Evolutionary conservation across 352 stramenopile genomes (phyloP).

Genomic region (Peronospora belbahrii): DNA sequence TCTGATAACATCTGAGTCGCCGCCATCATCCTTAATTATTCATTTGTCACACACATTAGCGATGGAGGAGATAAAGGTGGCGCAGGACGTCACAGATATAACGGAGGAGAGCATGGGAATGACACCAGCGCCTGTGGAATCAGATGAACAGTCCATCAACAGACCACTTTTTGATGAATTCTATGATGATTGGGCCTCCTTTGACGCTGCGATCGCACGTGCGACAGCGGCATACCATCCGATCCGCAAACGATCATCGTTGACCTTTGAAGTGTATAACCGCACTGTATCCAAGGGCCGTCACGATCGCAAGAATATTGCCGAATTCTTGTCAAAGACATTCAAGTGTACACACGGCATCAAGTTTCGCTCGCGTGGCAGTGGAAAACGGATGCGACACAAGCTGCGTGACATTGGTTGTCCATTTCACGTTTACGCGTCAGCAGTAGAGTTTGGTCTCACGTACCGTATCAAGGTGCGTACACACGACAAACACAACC

Average conservation of each 20-base stretch:
- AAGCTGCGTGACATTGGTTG: constrained; percentile 68
- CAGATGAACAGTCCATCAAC: not conserved
- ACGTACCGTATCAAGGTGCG: constrained; percentile 73
- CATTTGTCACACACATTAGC: not conserved
- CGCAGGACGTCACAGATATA: not conserved
- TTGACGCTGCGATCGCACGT: constrained; percentile 50
- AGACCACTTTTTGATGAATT: constrained; percentile 58
- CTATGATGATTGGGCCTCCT: constrained; percentile 68
- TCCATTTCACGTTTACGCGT: constrained; percentile 75
- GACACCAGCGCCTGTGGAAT: not conserved
- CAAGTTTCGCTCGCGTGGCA: constrained; percentile 69
- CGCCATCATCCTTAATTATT: not conserved
- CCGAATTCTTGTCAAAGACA: constrained; percentile 74
- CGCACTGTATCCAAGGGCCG: constrained; percentile 78
- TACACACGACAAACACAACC: constrained; percentile 68
- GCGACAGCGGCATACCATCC: constrained; percentile 62
- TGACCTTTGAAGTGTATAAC: constrained; percentile 84
- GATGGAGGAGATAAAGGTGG: constrained; percentile 20
- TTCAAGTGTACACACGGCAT: constrained; percentile 83
- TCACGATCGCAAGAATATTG: constrained; percentile 64
- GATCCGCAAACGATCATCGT: constrained; percentile 74
- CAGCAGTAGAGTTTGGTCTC: constrained; percentile 47
- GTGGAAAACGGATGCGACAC: constrained; percentile 56
- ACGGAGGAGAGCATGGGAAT: constrained; percentile 1
- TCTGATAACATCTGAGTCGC: constrained; percentile 8